Conservation (phyloP, 805 yeast species). For the Wickerhamiella alocasiicola region DNA sequence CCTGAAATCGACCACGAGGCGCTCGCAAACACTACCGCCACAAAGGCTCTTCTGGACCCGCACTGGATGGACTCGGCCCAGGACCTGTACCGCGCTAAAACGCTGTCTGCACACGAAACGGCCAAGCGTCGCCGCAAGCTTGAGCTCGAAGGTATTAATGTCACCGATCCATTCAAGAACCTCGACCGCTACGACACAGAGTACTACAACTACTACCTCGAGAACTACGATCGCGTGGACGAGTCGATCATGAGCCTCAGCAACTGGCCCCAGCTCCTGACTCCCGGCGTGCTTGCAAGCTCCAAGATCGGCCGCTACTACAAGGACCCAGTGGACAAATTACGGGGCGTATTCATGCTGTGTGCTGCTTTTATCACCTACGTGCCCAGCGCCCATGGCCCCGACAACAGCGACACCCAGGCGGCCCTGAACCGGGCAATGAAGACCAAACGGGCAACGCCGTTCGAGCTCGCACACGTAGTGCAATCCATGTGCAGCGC, state of each 20-base stretch:
- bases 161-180: conserved; percentile 14
- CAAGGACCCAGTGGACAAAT: conserved; percentile 40
- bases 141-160: conserved; percentile 20
- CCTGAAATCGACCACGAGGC: background rate
- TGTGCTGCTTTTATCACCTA: conserved; percentile 48
- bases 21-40: conserved; percentile 8
- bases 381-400: conserved; percentile 23
- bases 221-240: conserved; percentile 24
- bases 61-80: conserved; percentile 43
- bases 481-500: conserved; percentile 61
- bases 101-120: conserved; percentile 56
- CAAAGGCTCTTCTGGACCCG: conserved; percentile 12
- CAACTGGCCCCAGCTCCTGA: conserved; percentile 31
- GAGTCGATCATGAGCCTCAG: conserved; percentile 24
- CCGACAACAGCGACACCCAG: conserved; percentile 19
- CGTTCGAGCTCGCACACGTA: conserved; percentile 65
- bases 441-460: conserved; percentile 41
- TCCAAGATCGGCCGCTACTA: conserved; percentile 43
- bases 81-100: conserved; percentile 60
- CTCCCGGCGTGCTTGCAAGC: conserved; percentile 43
- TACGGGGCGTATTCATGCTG: conserved; percentile 53
- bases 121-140: conserved; percentile 51
- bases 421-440: conserved; percentile 23
- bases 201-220: conserved; percentile 21
- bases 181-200: conserved; percentile 14